Base-by-base conservation (phyloP, 2,329 filamentous ascomycete genomes). In the Pestalotiopsis fici region DNA sequence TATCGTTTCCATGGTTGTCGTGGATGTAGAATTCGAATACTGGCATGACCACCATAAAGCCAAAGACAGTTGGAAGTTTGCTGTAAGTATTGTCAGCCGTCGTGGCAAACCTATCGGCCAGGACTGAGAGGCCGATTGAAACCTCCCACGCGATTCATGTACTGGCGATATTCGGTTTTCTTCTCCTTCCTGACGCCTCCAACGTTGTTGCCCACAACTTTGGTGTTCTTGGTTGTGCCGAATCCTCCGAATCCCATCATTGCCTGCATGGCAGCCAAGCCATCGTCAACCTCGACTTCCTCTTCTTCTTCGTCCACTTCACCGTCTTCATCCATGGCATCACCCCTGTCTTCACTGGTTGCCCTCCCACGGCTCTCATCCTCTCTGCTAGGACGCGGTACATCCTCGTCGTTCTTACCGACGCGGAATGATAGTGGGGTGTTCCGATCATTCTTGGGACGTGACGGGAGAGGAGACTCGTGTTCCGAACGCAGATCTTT, bases 161-260 rank as follows among this genome's bases (percentile, higher is more conserved):
- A 99, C 87, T 99, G 96, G 73, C 96, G 87, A 77, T 98, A 98
- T 83, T 97, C 89, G 15, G 91, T 93, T 88, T 94, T 95, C 89
- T 97, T 98, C 82, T 96, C 94, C 85, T 96, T 98, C 72, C 91
- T 85, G 64, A 98, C 90, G 0, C 85, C 93, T 66, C 93, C 95
- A 55, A 91, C 89, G 76, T 94, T 90, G 77, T 99, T 99, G 2
- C 96, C 96, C 0, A 88, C 86, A 1, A 99, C 90, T 77, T 98
- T 97, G 65, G 92, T 94, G 68, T 93, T 90, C 80, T 98, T 97
- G 23, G 96, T 98, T 27, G 89, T 90, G 67, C 90, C 91, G 80
- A 98, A 99, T 0, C 87, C 88, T 21, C 90, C 90, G 76, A 99
- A 98, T 2, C 96, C 96, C 93, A 99, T 95, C 83, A 95, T 89